A percentile compares a stretch with the other conserved stretches of the same genome.
Evolutionary conservation across 805 yeast species (phyloP).

Genomic region (Pichia sporocuriosa): DNA sequence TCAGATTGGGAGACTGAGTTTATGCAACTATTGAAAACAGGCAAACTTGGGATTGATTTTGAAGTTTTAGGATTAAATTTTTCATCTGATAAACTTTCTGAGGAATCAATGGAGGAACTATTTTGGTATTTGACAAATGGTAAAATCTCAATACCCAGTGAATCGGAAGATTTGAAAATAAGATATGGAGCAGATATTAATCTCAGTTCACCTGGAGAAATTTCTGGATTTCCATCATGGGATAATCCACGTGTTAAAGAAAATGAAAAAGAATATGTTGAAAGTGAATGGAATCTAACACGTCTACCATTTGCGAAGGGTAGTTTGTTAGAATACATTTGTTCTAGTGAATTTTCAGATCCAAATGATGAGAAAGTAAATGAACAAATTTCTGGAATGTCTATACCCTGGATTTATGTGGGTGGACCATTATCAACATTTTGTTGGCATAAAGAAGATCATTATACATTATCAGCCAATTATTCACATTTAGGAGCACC

Average conservation of each 20-base stretch:
- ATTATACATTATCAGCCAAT: constrained; percentile 83
- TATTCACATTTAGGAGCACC: constrained; percentile 87
- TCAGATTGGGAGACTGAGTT: constrained; percentile 36
- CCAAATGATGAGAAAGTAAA: constrained; percentile 28
- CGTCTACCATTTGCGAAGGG: constrained; percentile 64
- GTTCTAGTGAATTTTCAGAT: no score
- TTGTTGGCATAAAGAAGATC: constrained; percentile 97
- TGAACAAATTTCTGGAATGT: constrained; percentile 78
- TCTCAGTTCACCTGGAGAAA: constrained; percentile 53
- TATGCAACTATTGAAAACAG: neutral
- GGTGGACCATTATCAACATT: constrained; percentile 88
- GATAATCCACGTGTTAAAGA: constrained; percentile 18
- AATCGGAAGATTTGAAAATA: constrained; percentile 47
- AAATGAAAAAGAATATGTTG: constrained; percentile 30
- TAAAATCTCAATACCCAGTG: constrained; percentile 12
- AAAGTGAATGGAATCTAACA: constrained; percentile 72
- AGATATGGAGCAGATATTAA: constrained; percentile 85
- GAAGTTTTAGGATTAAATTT: constrained; percentile 9
- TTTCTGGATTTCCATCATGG: constrained; percentile 67
- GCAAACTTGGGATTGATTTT: constrained; percentile 14
- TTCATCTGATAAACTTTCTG: constrained; percentile 25
- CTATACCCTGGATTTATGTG: constrained; percentile 90
- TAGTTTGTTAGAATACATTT: constrained; percentile 58
- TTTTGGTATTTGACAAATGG: constrained; percentile 51
- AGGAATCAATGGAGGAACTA: constrained; percentile 47